Evolutionary conservation across 1,284 basidiomycete species (phyloP).

Genomic region (Austroboletus olivaceoglutinosus): DNA sequence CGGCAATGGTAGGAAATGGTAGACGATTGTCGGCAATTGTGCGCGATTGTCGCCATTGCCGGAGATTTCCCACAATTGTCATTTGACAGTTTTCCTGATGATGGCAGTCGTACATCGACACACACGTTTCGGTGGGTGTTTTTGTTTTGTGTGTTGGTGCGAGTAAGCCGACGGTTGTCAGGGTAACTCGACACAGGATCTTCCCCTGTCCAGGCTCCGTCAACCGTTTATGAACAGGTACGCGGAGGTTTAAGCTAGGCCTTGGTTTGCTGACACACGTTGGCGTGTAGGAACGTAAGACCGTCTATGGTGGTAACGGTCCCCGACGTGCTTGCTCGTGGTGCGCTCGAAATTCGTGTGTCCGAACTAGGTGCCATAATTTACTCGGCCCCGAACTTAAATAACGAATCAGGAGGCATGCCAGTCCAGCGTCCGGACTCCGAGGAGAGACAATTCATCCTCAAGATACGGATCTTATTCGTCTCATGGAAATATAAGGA

Average conservation of each 20-base stretch:
- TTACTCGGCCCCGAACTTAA: too few relatives aligned
- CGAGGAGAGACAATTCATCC: too few relatives aligned
- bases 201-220: slow-evolving; percentile 51
- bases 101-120: slow-evolving; percentile 90
- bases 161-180: slow-evolving; percentile 24
- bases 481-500: too few relatives aligned
- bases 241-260: slow-evolving; percentile 21
- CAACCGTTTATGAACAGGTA: slow-evolving; percentile 77
- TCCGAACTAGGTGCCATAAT: too few relatives aligned
- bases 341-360: slow-evolving; percentile 77
- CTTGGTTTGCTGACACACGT: not conserved
- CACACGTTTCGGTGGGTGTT: slow-evolving; percentile 73
- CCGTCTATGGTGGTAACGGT: slow-evolving; percentile 33
- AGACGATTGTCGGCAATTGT: too few relatives aligned
- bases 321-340: slow-evolving; percentile 51
- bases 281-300: slow-evolving; percentile 43
- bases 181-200: slow-evolving; percentile 53
- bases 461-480: too few relatives aligned
- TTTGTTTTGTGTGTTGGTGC: not conserved
- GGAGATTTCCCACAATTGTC: too few relatives aligned
- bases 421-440: too few relatives aligned
- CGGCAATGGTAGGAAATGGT: too few relatives aligned
- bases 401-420: too few relatives aligned
- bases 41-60: too few relatives aligned
- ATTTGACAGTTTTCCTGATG: too few relatives aligned